Conservation (phyloP, 371 early-diverging fungal species). For the Saksenaea vasiformis region DNA sequence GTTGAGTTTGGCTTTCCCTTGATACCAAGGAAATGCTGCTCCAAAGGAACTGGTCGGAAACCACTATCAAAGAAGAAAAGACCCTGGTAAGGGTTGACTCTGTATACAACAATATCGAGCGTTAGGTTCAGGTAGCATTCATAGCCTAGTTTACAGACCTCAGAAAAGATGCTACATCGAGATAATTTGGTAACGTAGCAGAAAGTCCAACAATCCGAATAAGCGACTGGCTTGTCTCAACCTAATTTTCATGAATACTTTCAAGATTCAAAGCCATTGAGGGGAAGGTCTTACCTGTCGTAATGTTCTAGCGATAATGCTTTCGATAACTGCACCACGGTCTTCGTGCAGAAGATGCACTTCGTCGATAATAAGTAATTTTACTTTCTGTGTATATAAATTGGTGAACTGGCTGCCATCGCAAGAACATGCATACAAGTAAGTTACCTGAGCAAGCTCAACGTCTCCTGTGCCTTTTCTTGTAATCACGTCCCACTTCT, state of each 20-base stretch:
- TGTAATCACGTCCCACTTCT: constrained; percentile 99
- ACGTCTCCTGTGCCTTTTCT: constrained; percentile 92
- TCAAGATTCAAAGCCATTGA: not conserved
- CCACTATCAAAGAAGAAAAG: constrained; percentile 96
- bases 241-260: constrained; percentile 22
- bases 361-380: constrained; percentile 98
- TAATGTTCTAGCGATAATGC: constrained; percentile 94
- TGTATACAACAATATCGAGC: constrained; percentile 12
- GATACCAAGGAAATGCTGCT: constrained; percentile 93
- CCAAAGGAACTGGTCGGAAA: constrained; percentile 94
- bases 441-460: constrained; percentile 88
- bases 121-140: not conserved
- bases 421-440: not conserved
- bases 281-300: constrained; percentile 58
- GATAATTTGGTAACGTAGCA: constrained; percentile 99
- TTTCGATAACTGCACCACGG: constrained; percentile 98
- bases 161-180: constrained; percentile 96
- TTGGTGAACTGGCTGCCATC: not conserved
- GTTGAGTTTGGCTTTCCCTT: constrained; percentile 84
- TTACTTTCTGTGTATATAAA: constrained; percentile 64
- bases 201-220: constrained; percentile 99
- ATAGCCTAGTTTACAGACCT: constrained; percentile 27
- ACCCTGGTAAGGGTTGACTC: constrained; percentile 90
- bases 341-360: constrained; percentile 99
- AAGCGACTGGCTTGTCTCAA: constrained; percentile 90